Conservation (phyloP, 495 filamentous ascomycete species). For the Talaromyces borbonicus region DNA sequence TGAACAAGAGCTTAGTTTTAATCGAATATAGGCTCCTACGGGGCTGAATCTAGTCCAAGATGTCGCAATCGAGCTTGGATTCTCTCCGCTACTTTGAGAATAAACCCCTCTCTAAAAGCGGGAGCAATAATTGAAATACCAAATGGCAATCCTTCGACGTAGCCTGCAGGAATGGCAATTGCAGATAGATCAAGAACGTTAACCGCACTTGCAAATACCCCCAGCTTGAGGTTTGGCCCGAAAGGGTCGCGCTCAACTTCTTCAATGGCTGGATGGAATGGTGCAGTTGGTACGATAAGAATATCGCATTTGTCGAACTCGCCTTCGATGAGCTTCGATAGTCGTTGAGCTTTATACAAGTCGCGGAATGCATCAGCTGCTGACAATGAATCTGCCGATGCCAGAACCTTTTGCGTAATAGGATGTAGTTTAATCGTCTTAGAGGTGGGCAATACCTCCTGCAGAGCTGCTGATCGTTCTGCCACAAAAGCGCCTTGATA, state of each 20-base stretch:
- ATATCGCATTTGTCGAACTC: slow-evolving; percentile 43
- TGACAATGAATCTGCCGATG: slow-evolving; percentile 26
- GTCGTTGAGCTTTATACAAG: slow-evolving; percentile 5
- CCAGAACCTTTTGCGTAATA: slow-evolving; percentile 43
- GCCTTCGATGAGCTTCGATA: slow-evolving; percentile 21
- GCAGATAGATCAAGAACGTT: slow-evolving; percentile 57
- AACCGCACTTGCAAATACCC: slow-evolving; percentile 50
- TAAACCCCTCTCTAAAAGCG: slow-evolving; percentile 4
- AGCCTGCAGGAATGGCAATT: slow-evolving; percentile 42
- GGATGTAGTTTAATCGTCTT: slow-evolving; percentile 35
- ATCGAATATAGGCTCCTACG: not conserved
- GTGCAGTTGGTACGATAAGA: slow-evolving; percentile 49
- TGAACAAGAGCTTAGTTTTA: no score
- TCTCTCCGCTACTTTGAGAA: slow-evolving; percentile 2
- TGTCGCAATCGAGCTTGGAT: not conserved
- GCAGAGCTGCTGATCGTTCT: slow-evolving; percentile 15
- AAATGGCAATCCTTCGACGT: slow-evolving; percentile 4
- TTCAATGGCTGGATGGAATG: slow-evolving; percentile 46
- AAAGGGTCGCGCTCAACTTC: slow-evolving; percentile 48
- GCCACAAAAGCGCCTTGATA: slow-evolving; percentile 5
- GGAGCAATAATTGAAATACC: slow-evolving; percentile 4
- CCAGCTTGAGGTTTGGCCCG: slow-evolving; percentile 41
- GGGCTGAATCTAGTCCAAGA: not conserved
- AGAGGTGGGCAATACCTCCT: slow-evolving; percentile 27
- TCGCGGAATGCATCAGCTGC: slow-evolving; percentile 3